These are phyloP conservation scores for Panaeolus cyanescens DNA, from an alignment of 768 basidiomycete species.

Conservation along the genomic window DNA sequence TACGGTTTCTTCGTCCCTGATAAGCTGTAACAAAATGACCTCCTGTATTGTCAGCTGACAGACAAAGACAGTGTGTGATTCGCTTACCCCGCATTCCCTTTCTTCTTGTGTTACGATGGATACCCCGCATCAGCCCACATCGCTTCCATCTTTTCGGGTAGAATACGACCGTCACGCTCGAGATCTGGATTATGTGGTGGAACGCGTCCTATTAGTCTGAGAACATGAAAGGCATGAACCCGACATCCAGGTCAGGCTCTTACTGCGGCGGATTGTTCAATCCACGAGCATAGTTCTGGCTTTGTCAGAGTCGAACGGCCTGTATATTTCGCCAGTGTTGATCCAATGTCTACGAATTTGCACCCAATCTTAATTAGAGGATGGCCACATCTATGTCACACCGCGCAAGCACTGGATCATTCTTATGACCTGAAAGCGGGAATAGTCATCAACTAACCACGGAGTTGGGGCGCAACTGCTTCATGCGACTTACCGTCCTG, in stretches of 20 bases:
- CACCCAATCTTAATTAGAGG: neutral
- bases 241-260: too few relatives aligned
- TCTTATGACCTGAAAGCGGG: neutral
- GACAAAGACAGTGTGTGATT: too few relatives aligned
- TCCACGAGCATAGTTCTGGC: too few relatives aligned
- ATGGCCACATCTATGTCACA: neutral
- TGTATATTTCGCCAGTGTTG: too few relatives aligned
- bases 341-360: too few relatives aligned
- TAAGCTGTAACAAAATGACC: too few relatives aligned
- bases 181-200: too few relatives aligned
- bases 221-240: too few relatives aligned
- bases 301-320: too few relatives aligned
- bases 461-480: neutral
- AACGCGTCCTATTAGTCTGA: neutral
- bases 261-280: too few relatives aligned
- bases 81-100: neutral
- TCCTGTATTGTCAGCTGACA: too few relatives aligned
- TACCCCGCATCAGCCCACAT: neutral
- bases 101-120: neutral
- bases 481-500: neutral
- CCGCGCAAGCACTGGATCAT: neutral
- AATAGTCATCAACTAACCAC: neutral
- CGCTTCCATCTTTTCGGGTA: neutral
- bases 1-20: too few relatives aligned
- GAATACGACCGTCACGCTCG: neutral